phyloP scores from a whole-genome alignment of 345 rosid species.

The Syzygium oleosum region DNA sequence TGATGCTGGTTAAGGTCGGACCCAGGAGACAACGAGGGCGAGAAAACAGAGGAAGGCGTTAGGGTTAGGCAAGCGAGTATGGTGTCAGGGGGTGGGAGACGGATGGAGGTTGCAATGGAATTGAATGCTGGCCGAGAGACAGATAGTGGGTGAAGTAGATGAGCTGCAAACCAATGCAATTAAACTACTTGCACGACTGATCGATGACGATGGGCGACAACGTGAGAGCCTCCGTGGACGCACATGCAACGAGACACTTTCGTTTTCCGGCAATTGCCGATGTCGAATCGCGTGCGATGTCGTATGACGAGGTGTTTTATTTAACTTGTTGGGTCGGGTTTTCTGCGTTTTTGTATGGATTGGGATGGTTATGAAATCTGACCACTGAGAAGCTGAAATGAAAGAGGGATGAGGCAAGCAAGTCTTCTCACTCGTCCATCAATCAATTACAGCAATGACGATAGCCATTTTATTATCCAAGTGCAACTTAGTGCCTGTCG shows the following conservation, averaged over 20 bases:
- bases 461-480: not conserved
- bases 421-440: not conserved
- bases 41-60: not conserved
- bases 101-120: not conserved
- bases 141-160: conserved; percentile 37
- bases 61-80: not conserved
- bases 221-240: not conserved
- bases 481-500: not conserved
- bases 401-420: not conserved
- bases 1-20: not conserved
- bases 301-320: not conserved
- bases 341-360: not conserved
- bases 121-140: not conserved
- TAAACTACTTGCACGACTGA: conserved; percentile 5
- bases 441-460: not conserved
- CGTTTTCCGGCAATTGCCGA: not conserved
- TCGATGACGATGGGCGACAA: not conserved
- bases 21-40: not conserved
- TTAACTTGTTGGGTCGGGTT: not conserved
- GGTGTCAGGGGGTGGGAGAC: not conserved
- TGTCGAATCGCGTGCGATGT: not conserved
- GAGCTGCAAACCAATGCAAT: conserved; percentile 62
- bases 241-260: not conserved
- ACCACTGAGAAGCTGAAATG: not conserved
- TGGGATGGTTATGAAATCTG: not conserved